Base-by-base conservation (phyloP, 23 red algal species). In the Gracilaria caudata region DNA sequence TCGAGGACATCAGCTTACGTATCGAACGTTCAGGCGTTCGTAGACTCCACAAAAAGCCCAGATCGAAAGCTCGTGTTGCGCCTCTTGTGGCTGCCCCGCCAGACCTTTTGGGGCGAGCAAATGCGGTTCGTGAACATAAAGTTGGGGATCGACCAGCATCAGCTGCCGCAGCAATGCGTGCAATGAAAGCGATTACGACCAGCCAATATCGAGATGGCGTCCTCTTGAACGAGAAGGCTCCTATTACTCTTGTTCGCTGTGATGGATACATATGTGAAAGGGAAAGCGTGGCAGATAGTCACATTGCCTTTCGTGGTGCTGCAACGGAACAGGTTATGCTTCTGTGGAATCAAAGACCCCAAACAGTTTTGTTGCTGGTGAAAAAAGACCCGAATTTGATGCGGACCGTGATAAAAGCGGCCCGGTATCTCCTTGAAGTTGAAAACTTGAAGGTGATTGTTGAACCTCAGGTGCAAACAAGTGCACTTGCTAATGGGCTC, bases 261-360 rank as follows among this genome's bases (percentile, higher is more conserved):
- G 97, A 99, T 71, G 97, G 97, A 1, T 92, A 95, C 34, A 86
- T 95, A 70, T 99, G 97, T 54, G 97, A 95, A 53, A 82, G 97
- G 21, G 97, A 99, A 74, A 87, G 58, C 21, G 97, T 99, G 10
- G 89, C 93, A 19, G 75, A 78, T 5, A 92, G 97, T 38, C 63
- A 95, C 66, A 99, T 99, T 61, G 85, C 83, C 12, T 99, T 99
- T 77, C 89, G 93, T 21, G 92, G 97, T 26, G 85, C 92, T 14
- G 97, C 97, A 32, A 99, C 97, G 28, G 97, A 99, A 73, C 97
- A 99, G 76, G 97, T 99, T 9, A 99, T 99, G 97, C 91, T 99
- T 38, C 81, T 93, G 16, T 99, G 97, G 97, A 99, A 95, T 92
- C 57, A 60, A 40, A 79, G 89, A 38, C 97, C 97, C 20, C 73